Percentiles rank a stretch among this genome's conserved stretches.
phyloP scores from a whole-genome alignment of 306 rosid species.

The Alnus glutinosa region DNA sequence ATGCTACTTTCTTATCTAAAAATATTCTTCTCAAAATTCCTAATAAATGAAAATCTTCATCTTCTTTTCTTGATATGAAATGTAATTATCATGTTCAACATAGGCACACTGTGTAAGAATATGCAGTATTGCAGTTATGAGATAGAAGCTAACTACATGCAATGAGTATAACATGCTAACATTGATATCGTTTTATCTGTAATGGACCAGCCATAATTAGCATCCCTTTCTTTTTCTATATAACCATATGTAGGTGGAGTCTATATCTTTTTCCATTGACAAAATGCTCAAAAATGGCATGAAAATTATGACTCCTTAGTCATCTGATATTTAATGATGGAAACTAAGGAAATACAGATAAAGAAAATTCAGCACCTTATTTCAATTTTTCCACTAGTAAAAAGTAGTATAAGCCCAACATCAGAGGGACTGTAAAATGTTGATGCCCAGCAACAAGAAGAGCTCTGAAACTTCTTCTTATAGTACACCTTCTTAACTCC shows the following conservation, averaged over 20 bases:
- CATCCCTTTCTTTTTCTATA: background rate
- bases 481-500: slow-evolving; percentile 82
- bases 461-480: slow-evolving; percentile 75
- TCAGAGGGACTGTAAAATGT: slow-evolving; percentile 51
- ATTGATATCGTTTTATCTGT: background rate
- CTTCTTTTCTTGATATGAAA: background rate
- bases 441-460: slow-evolving; percentile 89
- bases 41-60: background rate
- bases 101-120: background rate
- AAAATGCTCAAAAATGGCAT: background rate
- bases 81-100: background rate
- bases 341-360: background rate
- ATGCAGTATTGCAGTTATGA: background rate
- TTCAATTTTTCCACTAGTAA: slow-evolving; percentile 67
- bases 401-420: slow-evolving; percentile 59
- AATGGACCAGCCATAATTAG: background rate
- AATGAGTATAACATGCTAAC: background rate
- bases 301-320: background rate
- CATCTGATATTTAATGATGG: background rate
- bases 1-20: background rate
- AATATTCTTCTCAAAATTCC: background rate
- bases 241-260: background rate
- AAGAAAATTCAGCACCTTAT: slow-evolving; percentile 53
- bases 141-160: slow-evolving; percentile 1
- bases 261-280: background rate